A percentile compares a stretch with the other conserved stretches of the same genome.
Conservation (phyloP, 2,329 filamentous ascomycete species). For the Colletotrichum australisinense region DNA sequence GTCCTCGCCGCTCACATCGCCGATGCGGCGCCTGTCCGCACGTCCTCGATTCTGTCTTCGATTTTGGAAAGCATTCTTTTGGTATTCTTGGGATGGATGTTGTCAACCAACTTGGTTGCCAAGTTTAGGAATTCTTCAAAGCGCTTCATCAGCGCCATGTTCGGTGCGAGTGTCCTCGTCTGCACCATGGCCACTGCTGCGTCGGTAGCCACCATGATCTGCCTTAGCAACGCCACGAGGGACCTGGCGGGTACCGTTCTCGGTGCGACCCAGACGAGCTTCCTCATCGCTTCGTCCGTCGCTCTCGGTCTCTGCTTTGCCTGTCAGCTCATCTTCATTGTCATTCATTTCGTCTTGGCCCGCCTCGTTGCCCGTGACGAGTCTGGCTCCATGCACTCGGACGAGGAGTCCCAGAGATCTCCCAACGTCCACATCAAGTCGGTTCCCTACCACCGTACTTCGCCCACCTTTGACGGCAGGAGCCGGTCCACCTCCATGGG, state of each 20-base stretch:
- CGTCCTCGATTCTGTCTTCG: slow-evolving; percentile 51
- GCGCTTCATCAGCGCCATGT: slow-evolving; percentile 47
- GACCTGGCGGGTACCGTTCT: slow-evolving; percentile 45
- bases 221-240: slow-evolving; percentile 48
- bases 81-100: slow-evolving; percentile 46
- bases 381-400: slow-evolving; percentile 44
- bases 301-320: slow-evolving; percentile 58
- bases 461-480: slow-evolving; percentile 38
- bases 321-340: slow-evolving; percentile 61
- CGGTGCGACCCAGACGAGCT: slow-evolving; percentile 45
- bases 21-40: slow-evolving; percentile 46
- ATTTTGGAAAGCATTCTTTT: slow-evolving; percentile 51
- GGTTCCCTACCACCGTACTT: slow-evolving; percentile 62
- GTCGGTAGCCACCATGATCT: slow-evolving; percentile 57
- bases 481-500: slow-evolving; percentile 46
- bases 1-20: slow-evolving; percentile 49
- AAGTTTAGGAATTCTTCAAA: slow-evolving; percentile 35
- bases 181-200: slow-evolving; percentile 58
- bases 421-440: slow-evolving; percentile 59
- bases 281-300: slow-evolving; percentile 58
- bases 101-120: slow-evolving; percentile 44
- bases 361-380: slow-evolving; percentile 45
- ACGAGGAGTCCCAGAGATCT: slow-evolving; percentile 46
- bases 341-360: slow-evolving; percentile 54
- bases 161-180: slow-evolving; percentile 50